Base-by-base conservation (phyloP, 106 monocot species). In the Narthecium ossifragum region DNA sequence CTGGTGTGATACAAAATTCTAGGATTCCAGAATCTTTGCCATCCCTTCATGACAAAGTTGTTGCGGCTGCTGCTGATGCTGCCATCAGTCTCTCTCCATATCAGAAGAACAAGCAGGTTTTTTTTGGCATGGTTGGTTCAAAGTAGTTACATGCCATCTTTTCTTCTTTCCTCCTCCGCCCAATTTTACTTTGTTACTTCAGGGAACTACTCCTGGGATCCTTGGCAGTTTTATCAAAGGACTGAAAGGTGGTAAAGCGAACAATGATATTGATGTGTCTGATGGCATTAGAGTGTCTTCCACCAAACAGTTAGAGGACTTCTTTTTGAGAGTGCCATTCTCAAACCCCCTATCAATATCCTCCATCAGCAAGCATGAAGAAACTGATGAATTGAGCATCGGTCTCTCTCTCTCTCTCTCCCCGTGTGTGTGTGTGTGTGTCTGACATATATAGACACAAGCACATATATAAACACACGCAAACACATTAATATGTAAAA, bases 1-100 rank as follows among this genome's bases (percentile, higher is more conserved):
- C 43, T 30, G 46, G 25, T 14, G 37, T 37, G 62, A 29, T 59
- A 13, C 39, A 65, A 48, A 28, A 56, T 41, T 62, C 46, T 67
- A 94, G 96, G 67, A 71, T 87, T 66, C 78, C 90, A 76, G 86
- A 96, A 56, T 84, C 80, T 74, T 57, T 86, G 39, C 96, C 96
- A 28, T 73, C 58, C 71, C 90, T 96, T 70, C 96, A 96, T 73
- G 90, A 96, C 66, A 80, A 87, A 78, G 90, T 96, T 64, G 80
- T 90, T 68, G 96, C 96, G 37, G 78, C 90, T 21, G 96, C 96
- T 60, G 86, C 86, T 43, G 76, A 72, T 68, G 86, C 84, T 64
- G 86, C 96, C 15, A 69, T 76, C 53, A 57, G 25, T 32, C 47
- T 70, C 46, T 76, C 73, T 54, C 53, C 31, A 23, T 46, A 63